Percentiles rank a stretch among this genome's conserved stretches.
These are phyloP conservation scores for Lentinula sp. DNA, from an alignment of 768 basidiomycete species.

Conservation along the genomic window DNA sequence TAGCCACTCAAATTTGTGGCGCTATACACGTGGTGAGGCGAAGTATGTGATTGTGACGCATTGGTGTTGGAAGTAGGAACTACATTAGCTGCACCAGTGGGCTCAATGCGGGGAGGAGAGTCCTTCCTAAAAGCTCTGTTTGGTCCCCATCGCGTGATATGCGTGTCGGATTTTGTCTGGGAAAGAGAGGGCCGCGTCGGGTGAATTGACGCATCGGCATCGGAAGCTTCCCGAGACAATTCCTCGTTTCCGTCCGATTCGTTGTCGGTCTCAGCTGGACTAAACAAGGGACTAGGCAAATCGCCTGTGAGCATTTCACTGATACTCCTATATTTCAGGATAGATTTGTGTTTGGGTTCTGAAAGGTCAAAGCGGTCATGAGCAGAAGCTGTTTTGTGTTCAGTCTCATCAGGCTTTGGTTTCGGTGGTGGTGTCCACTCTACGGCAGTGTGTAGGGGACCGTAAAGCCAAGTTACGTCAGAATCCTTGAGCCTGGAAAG, in stretches of 20 bases:
- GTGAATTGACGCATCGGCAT: slow-evolving; percentile 3
- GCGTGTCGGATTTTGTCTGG: slow-evolving; percentile 88
- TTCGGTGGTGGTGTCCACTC: slow-evolving; percentile 73
- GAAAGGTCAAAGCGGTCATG: slow-evolving; percentile 50
- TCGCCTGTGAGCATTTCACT: slow-evolving; percentile 82
- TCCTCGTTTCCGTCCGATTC: slow-evolving; percentile 30
- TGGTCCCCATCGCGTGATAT: slow-evolving; percentile 55
- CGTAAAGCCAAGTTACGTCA: slow-evolving; percentile 98
- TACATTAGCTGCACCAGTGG: slow-evolving; percentile 21
- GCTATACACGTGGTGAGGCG: slow-evolving; percentile 6
- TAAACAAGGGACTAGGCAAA: slow-evolving; percentile 45
- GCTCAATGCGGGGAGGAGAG: slow-evolving; percentile 64
- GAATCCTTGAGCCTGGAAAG: slow-evolving; percentile 93
- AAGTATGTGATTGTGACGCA: not conserved
- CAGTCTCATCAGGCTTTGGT: slow-evolving; percentile 33
- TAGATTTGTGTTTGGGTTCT: slow-evolving; percentile 60
- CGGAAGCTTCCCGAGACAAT: not conserved
- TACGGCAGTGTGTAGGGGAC: slow-evolving; percentile 91
- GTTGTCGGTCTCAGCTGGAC: slow-evolving; percentile 49
- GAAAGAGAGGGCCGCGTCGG: slow-evolving; percentile 51
- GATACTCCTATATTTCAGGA: slow-evolving; percentile 93
- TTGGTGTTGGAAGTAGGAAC: not conserved
- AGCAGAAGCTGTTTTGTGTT: slow-evolving; percentile 32
- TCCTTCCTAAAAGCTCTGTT: slow-evolving; percentile 41
- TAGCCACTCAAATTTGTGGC: slow-evolving; percentile 1